phyloP scores from a whole-genome alignment of 495 filamentous ascomycete species.

The Xylaria longipes region DNA sequence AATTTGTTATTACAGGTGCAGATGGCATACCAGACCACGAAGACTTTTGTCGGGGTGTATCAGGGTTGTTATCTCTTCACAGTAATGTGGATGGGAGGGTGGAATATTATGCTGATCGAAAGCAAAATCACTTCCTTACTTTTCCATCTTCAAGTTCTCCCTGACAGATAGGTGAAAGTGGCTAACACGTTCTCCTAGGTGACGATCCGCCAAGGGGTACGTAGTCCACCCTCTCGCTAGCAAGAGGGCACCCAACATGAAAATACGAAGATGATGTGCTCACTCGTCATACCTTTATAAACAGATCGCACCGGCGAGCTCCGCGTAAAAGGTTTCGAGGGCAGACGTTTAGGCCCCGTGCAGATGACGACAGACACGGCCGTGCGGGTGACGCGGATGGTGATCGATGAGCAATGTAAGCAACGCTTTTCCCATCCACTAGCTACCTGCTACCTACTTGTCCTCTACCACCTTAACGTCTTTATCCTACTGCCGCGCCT shows the following conservation, averaged over 20 bases:
- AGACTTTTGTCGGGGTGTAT: background rate
- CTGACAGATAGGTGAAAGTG: background rate
- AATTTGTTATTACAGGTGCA: background rate
- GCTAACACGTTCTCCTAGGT: slow-evolving; percentile 56
- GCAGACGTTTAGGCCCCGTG: slow-evolving; percentile 85
- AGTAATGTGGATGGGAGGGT: background rate
- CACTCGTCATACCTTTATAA: background rate
- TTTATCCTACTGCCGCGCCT: too few species aligned
- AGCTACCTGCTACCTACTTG: background rate
- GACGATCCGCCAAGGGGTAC: slow-evolving; percentile 95
- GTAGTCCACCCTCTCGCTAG: slow-evolving; percentile 27
- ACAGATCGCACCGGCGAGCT: slow-evolving; percentile 92
- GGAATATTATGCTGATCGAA: background rate
- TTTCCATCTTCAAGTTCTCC: background rate
- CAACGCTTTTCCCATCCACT: background rate
- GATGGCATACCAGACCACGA: background rate
- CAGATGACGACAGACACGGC: slow-evolving; percentile 99
- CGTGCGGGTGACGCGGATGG: slow-evolving; percentile 87
- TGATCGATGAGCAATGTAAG: slow-evolving; percentile 81
- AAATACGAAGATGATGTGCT: background rate
- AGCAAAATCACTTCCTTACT: background rate
- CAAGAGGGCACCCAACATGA: slow-evolving; percentile 4
- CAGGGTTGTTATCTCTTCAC: background rate
- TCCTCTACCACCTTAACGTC: background rate
- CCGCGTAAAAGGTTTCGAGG: slow-evolving; percentile 87